Conservation (phyloP, 306 rosid species). For the Abrus pulchellus region DNA sequence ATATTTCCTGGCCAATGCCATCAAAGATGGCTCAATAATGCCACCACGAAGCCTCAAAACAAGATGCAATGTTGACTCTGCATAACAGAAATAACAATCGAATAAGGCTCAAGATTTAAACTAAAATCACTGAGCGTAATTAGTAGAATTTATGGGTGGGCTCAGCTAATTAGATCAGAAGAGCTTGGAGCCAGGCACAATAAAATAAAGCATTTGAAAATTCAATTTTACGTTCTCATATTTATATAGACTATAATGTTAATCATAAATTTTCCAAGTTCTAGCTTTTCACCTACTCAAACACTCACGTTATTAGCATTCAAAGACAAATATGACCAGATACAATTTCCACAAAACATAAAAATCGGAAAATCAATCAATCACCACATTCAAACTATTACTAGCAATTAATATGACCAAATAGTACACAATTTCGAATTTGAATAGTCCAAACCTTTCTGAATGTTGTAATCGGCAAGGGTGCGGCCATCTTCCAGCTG, state of each 20-base stretch:
- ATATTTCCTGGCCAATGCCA: conserved; percentile 97
- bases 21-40: conserved; percentile 94
- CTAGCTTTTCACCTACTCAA: not conserved
- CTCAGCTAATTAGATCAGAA: not conserved
- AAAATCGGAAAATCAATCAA: not conserved
- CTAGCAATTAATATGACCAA: not conserved
- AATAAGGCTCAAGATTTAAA: conserved; percentile 21
- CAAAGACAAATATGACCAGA: not conserved
- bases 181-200: not conserved
- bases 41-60: conserved; percentile 99
- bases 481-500: conserved; percentile 99
- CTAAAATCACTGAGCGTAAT: not conserved
- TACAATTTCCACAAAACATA: not conserved
- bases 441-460: conserved; percentile 71
- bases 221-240: not conserved
- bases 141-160: not conserved
- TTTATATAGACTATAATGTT: not conserved
- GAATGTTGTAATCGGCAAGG: conserved; percentile 95
- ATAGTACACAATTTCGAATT: not conserved
- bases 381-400: not conserved
- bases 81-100: conserved; percentile 26
- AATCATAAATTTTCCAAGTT: not conserved
- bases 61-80: conserved; percentile 97
- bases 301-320: not conserved
- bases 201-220: not conserved